Evolutionary conservation across 164 flowering plant genomes (phyloP), one percentile per base, ranked within the genome.

Genomic region (Vitis vinifera): DNA sequence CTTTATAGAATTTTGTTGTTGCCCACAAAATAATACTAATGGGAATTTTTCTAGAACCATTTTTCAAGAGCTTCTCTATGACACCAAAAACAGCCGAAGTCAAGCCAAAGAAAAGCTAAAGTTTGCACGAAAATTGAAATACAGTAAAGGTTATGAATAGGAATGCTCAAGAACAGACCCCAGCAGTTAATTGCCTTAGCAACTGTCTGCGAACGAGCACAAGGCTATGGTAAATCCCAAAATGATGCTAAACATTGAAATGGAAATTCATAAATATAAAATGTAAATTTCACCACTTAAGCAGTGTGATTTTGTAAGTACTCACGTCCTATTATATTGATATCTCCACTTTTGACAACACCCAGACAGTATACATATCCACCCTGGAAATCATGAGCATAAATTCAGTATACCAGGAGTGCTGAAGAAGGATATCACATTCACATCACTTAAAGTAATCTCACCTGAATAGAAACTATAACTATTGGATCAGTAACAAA

Each of bases 291-390:
- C 12, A 12, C 9, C 6, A 61, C 8, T 14, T 49, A 27, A 48
- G 12, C 10, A 14, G 10, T 10, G 59, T 10, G 17, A 53, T 19
- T 27, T 44, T 2, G 6, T 51, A 48, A 2, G 74, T 69, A 86
- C 97, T 90, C 76, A 96, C 99, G 91, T 75, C 98, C 98, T 71
- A 93, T 91, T 66, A 96, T 84, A 71, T 87, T 85, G 27, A 93
- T 62, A 73, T 83, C 84, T n/a, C 65, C 81, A 75, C 95, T 87
- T 73, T 85, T 87, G 66, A 88, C 73, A 59, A 93, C 49, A 51
- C 72, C 97, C 76, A 96, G 77, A 73, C 98, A 96, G 74, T 82
- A 91, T 1, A 72, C 3, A 53, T 7, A 3, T 65, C 66, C 75
- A 60, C 9, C 77, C 95, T 92, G 86, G 56, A 69, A 9, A 68